Conservation (phyloP, 768 basidiomycete genomes). For the Tricholoma hemisulphureum region DNA sequence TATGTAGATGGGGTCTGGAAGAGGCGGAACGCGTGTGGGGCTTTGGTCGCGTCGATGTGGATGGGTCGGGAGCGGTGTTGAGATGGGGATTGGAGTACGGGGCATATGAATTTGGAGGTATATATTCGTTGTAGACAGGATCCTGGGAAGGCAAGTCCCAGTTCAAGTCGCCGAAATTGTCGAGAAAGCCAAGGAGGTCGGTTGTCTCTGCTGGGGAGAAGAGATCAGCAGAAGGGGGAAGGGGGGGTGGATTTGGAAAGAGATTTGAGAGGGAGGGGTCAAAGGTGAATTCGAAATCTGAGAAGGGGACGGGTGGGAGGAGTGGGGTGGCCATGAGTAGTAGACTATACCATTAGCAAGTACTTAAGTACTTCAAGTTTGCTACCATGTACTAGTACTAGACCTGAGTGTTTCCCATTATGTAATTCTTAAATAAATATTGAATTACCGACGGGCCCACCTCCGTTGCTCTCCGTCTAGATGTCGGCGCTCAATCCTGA, state of each 20-base stretch:
- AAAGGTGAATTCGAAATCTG: slow-evolving; percentile 73
- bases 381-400: too few relatives aligned
- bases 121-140: slow-evolving; percentile 26
- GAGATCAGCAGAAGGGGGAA: slow-evolving; percentile 73
- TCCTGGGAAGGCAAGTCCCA: slow-evolving; percentile 56
- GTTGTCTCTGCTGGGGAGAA: slow-evolving; percentile 78
- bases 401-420: neutral
- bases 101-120: slow-evolving; percentile 22
- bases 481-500: slow-evolving; percentile 79
- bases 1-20: slow-evolving; percentile 23
- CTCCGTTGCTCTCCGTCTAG: slow-evolving; percentile 33
- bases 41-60: slow-evolving; percentile 35
- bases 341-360: too few relatives aligned
- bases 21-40: slow-evolving; percentile 26
- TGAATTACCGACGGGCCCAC: slow-evolving; percentile 22
- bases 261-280: slow-evolving; percentile 56
- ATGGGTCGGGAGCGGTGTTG: slow-evolving; percentile 41
- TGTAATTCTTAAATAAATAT: slow-evolving; percentile 5
- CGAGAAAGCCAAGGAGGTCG: slow-evolving; percentile 78
- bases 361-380: too few relatives aligned
- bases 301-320: slow-evolving; percentile 55
- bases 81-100: slow-evolving; percentile 52
- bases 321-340: too few relatives aligned
- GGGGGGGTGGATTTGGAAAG: slow-evolving; percentile 61
- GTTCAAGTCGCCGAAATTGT: slow-evolving; percentile 63